These are phyloP conservation scores for Crithidia expoeki DNA, from an alignment of 208 protist genomes.

Conservation along the genomic window DNA sequence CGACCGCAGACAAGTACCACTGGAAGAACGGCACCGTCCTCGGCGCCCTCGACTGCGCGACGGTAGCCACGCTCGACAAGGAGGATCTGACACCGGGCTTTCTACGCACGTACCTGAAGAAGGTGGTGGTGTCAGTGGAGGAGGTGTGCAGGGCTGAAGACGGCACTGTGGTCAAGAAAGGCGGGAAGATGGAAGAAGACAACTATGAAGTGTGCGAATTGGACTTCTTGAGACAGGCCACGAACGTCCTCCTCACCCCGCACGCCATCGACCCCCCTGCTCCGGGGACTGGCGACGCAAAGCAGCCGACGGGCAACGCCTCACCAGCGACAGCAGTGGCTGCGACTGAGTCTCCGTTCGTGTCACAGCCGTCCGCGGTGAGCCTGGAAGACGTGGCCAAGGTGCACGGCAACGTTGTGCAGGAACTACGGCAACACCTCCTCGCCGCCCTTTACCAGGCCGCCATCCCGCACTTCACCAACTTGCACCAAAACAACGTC, in stretches of 20 bases:
- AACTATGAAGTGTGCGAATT: slow-evolving; percentile 28
- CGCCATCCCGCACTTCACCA: slow-evolving; percentile 22
- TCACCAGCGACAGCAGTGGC: background rate
- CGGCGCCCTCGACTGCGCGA: slow-evolving; percentile 60
- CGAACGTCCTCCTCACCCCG: slow-evolving; percentile 71
- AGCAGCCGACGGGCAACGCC: background rate
- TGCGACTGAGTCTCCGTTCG: background rate
- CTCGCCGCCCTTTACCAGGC: slow-evolving; percentile 37
- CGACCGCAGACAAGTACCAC: slow-evolving; percentile 45
- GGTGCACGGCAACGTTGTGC: slow-evolving; percentile 57
- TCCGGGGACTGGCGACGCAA: background rate
- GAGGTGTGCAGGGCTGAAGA: slow-evolving; percentile 21
- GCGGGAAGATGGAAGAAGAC: slow-evolving; percentile 10
- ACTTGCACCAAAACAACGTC: slow-evolving; percentile 57
- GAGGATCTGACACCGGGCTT: slow-evolving; percentile 69
- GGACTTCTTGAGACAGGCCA: slow-evolving; percentile 45
- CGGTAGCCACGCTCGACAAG: slow-evolving; percentile 55
- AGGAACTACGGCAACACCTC: slow-evolving; percentile 57
- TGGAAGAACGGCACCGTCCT: slow-evolving; percentile 56
- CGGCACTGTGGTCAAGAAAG: background rate
- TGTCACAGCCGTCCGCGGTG: slow-evolving; percentile 4
- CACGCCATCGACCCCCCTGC: slow-evolving; percentile 17
- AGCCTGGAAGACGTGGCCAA: slow-evolving; percentile 41
- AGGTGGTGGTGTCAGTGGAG: slow-evolving; percentile 36
- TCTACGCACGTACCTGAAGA: slow-evolving; percentile 52